A percentile compares a stretch with the other conserved stretches of the same genome.
phyloP scores from a whole-genome alignment of 2,329 filamentous ascomycete species.

The Leptographium procerum region DNA sequence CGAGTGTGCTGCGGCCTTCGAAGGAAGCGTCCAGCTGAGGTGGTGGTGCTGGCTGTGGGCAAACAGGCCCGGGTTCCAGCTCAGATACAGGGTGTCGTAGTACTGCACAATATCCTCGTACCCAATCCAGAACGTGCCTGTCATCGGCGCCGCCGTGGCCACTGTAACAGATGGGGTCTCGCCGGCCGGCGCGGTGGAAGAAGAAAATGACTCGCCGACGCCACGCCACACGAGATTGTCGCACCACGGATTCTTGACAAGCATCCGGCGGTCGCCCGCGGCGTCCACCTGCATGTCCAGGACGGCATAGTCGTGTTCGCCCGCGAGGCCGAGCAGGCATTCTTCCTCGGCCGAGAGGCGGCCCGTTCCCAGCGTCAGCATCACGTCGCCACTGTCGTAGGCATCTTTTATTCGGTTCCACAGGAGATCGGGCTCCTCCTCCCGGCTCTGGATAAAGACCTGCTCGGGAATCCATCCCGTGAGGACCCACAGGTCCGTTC shows the following conservation, averaged over 20 bases:
- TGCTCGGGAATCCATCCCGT: slow-evolving; percentile 97
- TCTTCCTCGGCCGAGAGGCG: slow-evolving; percentile 69
- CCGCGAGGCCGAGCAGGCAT: slow-evolving; percentile 66
- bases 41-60: slow-evolving; percentile 75
- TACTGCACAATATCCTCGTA: slow-evolving; percentile 80
- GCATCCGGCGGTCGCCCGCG: slow-evolving; percentile 50
- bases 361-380: slow-evolving; percentile 85
- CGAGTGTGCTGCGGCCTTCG: slow-evolving; percentile 36
- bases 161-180: slow-evolving; percentile 9
- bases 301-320: slow-evolving; percentile 90
- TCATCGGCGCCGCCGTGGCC: slow-evolving; percentile 22
- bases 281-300: slow-evolving; percentile 58
- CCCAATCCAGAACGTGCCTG: slow-evolving; percentile 89
- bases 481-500: slow-evolving; percentile 84
- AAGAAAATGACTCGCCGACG: slow-evolving; percentile 22
- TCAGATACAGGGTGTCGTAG: slow-evolving; percentile 92
- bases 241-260: slow-evolving; percentile 95
- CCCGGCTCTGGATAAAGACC: slow-evolving; percentile 76
- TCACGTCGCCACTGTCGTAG: slow-evolving; percentile 67
- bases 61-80: slow-evolving; percentile 90
- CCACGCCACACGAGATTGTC: slow-evolving; percentile 67
- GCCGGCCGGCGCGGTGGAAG: not conserved
- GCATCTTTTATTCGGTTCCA: slow-evolving; percentile 69
- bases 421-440: slow-evolving; percentile 56
- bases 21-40: slow-evolving; percentile 64